phyloP scores from a whole-genome alignment of 345 rosid genomes.

The Arabidopsis suecica region DNA sequence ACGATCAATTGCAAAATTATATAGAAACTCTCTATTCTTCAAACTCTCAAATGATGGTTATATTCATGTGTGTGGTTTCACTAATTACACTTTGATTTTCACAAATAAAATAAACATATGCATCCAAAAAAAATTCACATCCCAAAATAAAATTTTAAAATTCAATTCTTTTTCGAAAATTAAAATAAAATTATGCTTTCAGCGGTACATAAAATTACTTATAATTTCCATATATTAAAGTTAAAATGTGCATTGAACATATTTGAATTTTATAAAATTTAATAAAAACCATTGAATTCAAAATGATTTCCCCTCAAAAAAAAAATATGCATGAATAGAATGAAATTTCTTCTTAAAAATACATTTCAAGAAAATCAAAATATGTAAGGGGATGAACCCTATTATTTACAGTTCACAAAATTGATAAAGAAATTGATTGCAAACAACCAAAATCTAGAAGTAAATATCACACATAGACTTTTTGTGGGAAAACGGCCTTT shows the following conservation, averaged over 20 bases:
- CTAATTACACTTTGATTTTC: background rate
- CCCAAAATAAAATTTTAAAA: background rate
- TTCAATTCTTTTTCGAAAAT: background rate
- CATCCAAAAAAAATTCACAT: background rate
- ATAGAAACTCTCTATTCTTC: no score
- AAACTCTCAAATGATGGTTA: no score
- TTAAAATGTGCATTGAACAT: background rate
- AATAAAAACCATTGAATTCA: background rate
- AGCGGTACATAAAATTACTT: background rate
- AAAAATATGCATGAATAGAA: conserved; percentile 1
- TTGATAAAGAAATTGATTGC: background rate
- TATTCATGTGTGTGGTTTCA: background rate
- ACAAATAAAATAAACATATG: background rate
- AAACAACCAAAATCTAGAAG: background rate
- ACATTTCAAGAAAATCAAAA: background rate
- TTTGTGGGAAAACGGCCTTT: no score
- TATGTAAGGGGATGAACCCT: background rate
- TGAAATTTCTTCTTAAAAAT: background rate
- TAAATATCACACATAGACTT: background rate
- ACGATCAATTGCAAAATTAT: no score
- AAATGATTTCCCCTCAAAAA: background rate
- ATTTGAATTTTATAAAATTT: background rate
- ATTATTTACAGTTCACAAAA: background rate
- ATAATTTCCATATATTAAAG: background rate
- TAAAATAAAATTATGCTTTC: background rate